phyloP scores from a whole-genome alignment of 441 rosid genomes.

The Erodium moschatum region DNA sequence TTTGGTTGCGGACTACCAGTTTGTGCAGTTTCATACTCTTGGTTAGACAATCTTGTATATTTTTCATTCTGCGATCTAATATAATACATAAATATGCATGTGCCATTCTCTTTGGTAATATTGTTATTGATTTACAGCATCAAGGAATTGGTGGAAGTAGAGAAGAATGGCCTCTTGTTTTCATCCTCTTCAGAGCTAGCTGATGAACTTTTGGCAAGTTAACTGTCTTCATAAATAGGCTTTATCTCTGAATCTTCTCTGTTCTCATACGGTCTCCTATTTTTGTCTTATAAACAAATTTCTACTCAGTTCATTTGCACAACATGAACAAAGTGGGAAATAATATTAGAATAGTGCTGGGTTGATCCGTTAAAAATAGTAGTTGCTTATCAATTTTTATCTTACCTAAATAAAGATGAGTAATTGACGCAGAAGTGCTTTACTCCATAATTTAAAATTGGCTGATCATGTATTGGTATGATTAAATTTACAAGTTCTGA shows the following conservation, averaged over 20 bases:
- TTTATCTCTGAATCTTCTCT: neutral
- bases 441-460: neutral
- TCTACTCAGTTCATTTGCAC: neutral
- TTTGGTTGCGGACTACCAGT: conserved; percentile 98
- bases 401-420: neutral
- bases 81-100: conserved; percentile 2
- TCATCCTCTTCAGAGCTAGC: conserved; percentile 94
- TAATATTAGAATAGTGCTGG: neutral
- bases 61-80: conserved; percentile 2
- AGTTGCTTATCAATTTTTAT: neutral
- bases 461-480: neutral
- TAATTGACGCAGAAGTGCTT: neutral
- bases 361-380: neutral
- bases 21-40: conserved; percentile 88
- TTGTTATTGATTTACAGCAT: conserved; percentile 42
- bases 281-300: neutral
- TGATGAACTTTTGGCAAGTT: conserved; percentile 66
- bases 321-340: neutral
- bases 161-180: conserved; percentile 79
- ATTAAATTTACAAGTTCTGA: neutral
- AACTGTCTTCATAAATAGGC: conserved; percentile 9
- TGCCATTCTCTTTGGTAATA: conserved; percentile 13
- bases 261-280: too few species aligned
- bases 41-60: conserved; percentile 33
- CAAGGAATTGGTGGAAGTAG: conserved; percentile 71